These are phyloP conservation scores for Tarenaya hassleriana DNA, from an alignment of 345 rosid species.

Conservation along the genomic window DNA sequence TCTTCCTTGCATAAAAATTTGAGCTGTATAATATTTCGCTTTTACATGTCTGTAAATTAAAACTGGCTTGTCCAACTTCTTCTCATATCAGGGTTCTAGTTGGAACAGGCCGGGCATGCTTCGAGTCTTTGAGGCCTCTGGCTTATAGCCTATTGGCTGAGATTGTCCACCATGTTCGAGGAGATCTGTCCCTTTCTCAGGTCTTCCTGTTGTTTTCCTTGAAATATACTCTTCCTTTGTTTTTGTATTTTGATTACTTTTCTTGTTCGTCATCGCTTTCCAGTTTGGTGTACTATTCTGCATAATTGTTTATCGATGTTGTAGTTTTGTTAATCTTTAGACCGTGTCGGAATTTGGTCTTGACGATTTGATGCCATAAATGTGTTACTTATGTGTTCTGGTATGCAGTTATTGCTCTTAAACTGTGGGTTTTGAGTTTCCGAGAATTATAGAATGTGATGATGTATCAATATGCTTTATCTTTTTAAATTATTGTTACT, in stretches of 20 bases:
- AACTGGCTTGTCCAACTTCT: background rate
- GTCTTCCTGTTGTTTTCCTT: conserved; percentile 25
- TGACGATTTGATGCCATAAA: conserved; percentile 5
- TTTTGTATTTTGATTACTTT: background rate
- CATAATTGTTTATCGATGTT: no score
- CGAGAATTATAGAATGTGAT: conserved; percentile 1
- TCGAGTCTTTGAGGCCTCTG: conserved; percentile 93
- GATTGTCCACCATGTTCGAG: conserved; percentile 97
- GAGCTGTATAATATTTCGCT: no score
- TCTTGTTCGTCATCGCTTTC: background rate
- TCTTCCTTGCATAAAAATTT: no score
- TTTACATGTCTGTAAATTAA: no score
- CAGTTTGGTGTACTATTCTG: no score
- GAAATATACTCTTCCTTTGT: background rate
- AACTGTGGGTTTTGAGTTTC: background rate
- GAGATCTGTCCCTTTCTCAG: conserved; percentile 82
- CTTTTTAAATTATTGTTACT: background rate
- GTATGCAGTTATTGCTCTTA: conserved; percentile 10
- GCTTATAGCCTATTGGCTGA: conserved; percentile 98
- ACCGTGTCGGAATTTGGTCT: conserved; percentile 8
- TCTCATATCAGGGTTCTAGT: conserved; percentile 67
- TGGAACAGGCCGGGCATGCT: conserved; percentile 98
- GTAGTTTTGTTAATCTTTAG: conserved; percentile 9
- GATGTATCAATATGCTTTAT: background rate
- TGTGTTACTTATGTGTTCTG: conserved; percentile 4